These are phyloP conservation scores for Dinochytrium kinnereticum DNA, from an alignment of 371 early-diverging fungal species.

Conservation along the genomic window DNA sequence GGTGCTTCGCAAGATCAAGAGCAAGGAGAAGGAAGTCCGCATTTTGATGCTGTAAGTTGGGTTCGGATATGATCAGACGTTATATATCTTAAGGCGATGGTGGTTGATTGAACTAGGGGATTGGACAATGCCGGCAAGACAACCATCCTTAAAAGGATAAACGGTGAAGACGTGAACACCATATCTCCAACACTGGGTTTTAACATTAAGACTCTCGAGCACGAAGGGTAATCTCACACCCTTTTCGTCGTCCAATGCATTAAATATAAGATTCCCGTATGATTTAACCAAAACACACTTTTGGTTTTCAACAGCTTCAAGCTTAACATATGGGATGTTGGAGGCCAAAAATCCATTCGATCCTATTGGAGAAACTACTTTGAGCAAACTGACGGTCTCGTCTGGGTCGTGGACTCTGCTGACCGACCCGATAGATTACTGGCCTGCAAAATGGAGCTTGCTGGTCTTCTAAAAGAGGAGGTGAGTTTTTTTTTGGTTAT, in stretches of 20 bases:
- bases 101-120: no score
- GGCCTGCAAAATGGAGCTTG: conserved; percentile 83
- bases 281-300: conserved; percentile 21
- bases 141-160: conserved; percentile 93
- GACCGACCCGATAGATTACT: conserved; percentile 77
- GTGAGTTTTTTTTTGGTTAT: conserved; percentile 41
- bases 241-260: conserved; percentile 18
- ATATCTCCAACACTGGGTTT: conserved; percentile 98
- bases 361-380: conserved; percentile 99
- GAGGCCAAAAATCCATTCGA: conserved; percentile 97
- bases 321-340: conserved; percentile 96
- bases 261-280: background rate
- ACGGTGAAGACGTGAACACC: conserved; percentile 87
- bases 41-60: conserved; percentile 80
- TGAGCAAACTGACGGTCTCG: conserved; percentile 97
- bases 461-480: conserved; percentile 83
- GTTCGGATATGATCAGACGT: no score
- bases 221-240: conserved; percentile 63
- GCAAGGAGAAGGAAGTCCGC: conserved; percentile 89
- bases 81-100: no score
- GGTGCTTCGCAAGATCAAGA: conserved; percentile 86
- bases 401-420: conserved; percentile 98
- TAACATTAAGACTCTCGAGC: conserved; percentile 92
- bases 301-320: conserved; percentile 54
- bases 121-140: conserved; percentile 99